A percentile compares a stretch with the other conserved stretches of the same genome.
These are phyloP conservation scores for Kondoa subrosea DNA, from an alignment of 768 basidiomycete genomes.

Conservation along the genomic window DNA sequence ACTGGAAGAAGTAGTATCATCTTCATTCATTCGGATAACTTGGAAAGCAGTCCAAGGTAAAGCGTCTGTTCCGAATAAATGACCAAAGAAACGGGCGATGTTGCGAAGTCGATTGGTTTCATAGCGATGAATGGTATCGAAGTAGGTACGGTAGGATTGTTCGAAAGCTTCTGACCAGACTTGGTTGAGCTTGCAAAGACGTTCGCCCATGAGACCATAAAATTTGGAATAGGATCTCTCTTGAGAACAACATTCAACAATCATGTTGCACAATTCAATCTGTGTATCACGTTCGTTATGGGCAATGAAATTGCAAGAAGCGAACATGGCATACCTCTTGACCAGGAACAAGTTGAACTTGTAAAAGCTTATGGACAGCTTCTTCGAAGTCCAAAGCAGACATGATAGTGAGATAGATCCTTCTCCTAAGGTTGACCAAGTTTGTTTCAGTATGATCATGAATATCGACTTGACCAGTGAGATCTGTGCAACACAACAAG, in stretches of 20 bases:
- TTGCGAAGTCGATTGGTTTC: conserved; percentile 96
- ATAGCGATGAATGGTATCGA: conserved; percentile 91
- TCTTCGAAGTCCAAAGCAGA: conserved; percentile 46
- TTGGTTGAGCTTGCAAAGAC: conserved; percentile 88
- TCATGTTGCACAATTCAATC: conserved; percentile 95
- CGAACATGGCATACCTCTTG: conserved; percentile 55
- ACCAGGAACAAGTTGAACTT: conserved; percentile 76
- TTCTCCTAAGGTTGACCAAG: conserved; percentile 78
- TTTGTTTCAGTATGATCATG: conserved; percentile 91
- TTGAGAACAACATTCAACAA: conserved; percentile 99
- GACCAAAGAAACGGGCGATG: conserved; percentile 91
- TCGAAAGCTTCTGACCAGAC: conserved; percentile 85
- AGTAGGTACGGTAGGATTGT: conserved; percentile 71
- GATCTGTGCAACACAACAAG: conserved; percentile 43
- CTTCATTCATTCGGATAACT: conserved; percentile 82
- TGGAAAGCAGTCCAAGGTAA: conserved; percentile 76
- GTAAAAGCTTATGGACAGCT: conserved; percentile 93
- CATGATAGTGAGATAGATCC: conserved; percentile 97
- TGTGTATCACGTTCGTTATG: conserved; percentile 30
- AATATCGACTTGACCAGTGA: conserved; percentile 59
- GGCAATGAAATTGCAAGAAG: background rate
- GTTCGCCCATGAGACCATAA: conserved; percentile 88
- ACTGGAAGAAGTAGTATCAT: conserved; percentile 85
- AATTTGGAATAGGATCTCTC: conserved; percentile 95
- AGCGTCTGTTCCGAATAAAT: conserved; percentile 66